Evolutionary conservation across 2,329 filamentous ascomycete genomes (phyloP).

Genomic region (Alternaria sp.): DNA sequence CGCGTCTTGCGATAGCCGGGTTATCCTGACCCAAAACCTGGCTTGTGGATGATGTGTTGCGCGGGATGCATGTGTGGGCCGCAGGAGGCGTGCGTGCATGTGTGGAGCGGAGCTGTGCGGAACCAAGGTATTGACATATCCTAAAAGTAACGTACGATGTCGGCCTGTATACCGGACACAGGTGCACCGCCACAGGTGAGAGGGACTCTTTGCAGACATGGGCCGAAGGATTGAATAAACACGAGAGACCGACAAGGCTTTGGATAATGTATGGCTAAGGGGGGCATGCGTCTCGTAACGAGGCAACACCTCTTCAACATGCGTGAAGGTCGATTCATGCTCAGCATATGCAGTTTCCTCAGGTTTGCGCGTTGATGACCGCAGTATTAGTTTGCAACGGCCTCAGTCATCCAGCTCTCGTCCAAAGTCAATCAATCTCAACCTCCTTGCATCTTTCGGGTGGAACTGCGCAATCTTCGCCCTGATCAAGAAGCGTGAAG

Average conservation of each 20-base stretch:
- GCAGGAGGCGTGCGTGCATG: slow-evolving; percentile 3
- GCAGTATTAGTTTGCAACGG: background rate
- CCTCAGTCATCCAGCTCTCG: slow-evolving; percentile 46
- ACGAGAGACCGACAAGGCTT: background rate
- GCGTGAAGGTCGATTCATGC: background rate
- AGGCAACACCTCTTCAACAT: background rate
- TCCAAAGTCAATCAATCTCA: slow-evolving; percentile 62
- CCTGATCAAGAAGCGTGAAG: slow-evolving; percentile 60
- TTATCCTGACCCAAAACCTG: slow-evolving; percentile 7
- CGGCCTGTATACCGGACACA: background rate
- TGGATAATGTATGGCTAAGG: background rate
- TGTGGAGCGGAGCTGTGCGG: background rate
- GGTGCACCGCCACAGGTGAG: slow-evolving; percentile 14
- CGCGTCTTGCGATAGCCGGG: background rate
- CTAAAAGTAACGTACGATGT: slow-evolving; percentile 1
- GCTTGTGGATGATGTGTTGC: slow-evolving; percentile 2
- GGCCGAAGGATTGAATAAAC: background rate
- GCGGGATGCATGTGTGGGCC: background rate
- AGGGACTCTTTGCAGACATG: background rate
- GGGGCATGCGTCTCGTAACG: background rate
- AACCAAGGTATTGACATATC: slow-evolving; percentile 3
- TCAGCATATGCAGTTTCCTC: background rate
- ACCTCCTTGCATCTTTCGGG: slow-evolving; percentile 59
- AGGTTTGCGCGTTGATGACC: background rate
- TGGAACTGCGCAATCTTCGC: slow-evolving; percentile 64